A percentile compares a stretch with the other conserved stretches of the same genome.
phyloP scores from a whole-genome alignment of 192 early-diverging fungal genomes.

The Linnemannia exigua region DNA sequence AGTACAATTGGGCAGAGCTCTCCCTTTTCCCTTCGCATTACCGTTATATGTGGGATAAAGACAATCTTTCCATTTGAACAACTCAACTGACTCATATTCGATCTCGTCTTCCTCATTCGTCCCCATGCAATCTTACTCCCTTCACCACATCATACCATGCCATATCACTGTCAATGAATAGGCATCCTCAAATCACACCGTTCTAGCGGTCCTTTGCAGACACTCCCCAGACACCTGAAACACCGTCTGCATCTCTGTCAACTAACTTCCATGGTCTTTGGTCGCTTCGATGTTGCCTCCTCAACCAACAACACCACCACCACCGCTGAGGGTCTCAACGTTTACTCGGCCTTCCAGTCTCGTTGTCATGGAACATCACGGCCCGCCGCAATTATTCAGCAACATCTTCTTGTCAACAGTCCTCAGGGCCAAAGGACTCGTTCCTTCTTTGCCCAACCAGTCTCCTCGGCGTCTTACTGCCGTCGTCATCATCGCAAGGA shows the following conservation, averaged over 20 bases:
- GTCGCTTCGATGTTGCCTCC: constrained; percentile 65
- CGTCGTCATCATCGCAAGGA: constrained; percentile 61
- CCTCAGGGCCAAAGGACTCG: constrained; percentile 35
- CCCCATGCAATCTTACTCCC: neutral
- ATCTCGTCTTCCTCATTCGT: neutral
- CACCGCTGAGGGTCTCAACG: constrained; percentile 30
- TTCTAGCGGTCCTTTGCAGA: constrained; percentile 54
- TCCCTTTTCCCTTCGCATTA: neutral
- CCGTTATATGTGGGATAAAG: constrained; percentile 1
- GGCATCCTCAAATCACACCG: constrained; percentile 56
- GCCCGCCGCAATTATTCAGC: constrained; percentile 28
- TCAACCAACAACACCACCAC: constrained; percentile 34
- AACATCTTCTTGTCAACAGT: constrained; percentile 22
- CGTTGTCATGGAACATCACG: constrained; percentile 33
- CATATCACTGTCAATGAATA: neutral
- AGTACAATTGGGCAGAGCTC: neutral
- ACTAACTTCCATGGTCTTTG: constrained; percentile 68
- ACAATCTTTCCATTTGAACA: neutral
- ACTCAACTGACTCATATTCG: constrained; percentile 3
- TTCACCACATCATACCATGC: neutral
- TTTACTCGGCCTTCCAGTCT: constrained; percentile 45
- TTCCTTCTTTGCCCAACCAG: constrained; percentile 46
- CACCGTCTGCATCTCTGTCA: constrained; percentile 69
- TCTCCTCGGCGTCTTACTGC: constrained; percentile 53
- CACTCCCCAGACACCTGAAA: constrained; percentile 59